A percentile compares a stretch with the other conserved stretches of the same genome.
phyloP scores from a whole-genome alignment of 2,329 filamentous ascomycete species.

The Teratosphaeria nubilosa region DNA sequence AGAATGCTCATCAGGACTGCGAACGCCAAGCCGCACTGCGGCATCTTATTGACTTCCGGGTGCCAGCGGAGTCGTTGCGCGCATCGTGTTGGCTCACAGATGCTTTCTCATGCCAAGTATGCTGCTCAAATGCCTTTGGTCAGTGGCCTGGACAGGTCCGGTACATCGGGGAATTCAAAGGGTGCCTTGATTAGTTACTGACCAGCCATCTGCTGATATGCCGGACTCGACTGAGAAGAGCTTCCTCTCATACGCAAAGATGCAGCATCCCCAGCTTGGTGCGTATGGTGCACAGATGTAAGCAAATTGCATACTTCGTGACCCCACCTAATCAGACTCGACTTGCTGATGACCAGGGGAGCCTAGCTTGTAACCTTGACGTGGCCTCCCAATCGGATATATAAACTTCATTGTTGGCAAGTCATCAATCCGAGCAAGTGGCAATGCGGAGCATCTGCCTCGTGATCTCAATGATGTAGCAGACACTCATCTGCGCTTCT shows the following conservation, averaged over 20 bases:
- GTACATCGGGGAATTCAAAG: too few species aligned
- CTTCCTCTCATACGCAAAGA: background rate
- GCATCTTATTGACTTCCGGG: background rate
- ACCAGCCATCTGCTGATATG: background rate
- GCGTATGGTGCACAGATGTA: too few species aligned
- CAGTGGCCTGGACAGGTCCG: too few species aligned
- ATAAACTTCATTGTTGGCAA: background rate
- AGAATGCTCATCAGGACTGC: background rate
- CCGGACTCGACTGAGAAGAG: background rate
- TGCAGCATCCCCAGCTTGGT: background rate
- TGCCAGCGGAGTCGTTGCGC: background rate
- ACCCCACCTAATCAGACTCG: background rate
- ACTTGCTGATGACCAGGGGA: background rate
- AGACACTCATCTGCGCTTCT: background rate
- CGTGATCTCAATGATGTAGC: too few species aligned
- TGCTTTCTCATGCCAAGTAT: background rate
- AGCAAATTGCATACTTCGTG: background rate
- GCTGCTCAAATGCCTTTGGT: background rate
- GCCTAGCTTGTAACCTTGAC: background rate
- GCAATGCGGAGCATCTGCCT: background rate
- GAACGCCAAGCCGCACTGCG: background rate
- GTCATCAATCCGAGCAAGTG: background rate
- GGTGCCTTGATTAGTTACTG: too few species aligned
- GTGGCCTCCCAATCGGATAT: background rate
- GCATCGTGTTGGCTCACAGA: background rate